A percentile compares a stretch with the other conserved stretches of the same genome.
phyloP scores from a whole-genome alignment of 768 basidiomycete genomes.

The Porpolomopsis calyptriformis region DNA sequence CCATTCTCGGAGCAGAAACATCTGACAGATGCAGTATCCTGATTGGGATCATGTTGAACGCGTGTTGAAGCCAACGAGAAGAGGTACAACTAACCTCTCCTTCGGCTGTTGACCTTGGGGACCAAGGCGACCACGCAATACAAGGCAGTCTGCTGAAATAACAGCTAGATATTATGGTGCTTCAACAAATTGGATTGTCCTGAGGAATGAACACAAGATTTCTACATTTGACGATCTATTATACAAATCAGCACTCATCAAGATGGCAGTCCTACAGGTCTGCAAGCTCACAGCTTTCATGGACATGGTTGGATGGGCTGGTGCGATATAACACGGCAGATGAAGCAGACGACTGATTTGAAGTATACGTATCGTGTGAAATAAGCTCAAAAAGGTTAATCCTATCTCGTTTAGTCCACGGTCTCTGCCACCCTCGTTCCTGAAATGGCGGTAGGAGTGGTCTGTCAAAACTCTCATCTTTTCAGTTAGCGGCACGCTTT shows the following conservation, averaged over 20 bases:
- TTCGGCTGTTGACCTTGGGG: slow-evolving; percentile 83
- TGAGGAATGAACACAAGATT: too few species aligned
- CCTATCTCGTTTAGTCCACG: too few species aligned
- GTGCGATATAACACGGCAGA: too few species aligned
- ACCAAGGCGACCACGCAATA: slow-evolving; percentile 66
- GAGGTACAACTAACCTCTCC: slow-evolving; percentile 53
- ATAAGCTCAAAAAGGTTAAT: too few species aligned
- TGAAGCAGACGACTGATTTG: too few species aligned
- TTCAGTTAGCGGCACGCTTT: too few species aligned
- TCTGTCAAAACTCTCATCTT: too few species aligned
- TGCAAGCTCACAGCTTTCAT: slow-evolving; percentile 64
- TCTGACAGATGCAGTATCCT: slow-evolving; percentile 89
- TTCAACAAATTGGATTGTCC: too few species aligned
- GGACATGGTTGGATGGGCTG: slow-evolving; percentile 38
- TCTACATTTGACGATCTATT: slow-evolving; percentile 52
- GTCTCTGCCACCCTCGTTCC: too few species aligned
- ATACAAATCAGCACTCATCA: slow-evolving; percentile 1
- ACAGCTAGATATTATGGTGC: slow-evolving; percentile 61
- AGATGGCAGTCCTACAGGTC: neutral
- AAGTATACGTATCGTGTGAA: neutral
- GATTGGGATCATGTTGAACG: slow-evolving; percentile 10
- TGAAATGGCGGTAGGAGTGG: too few species aligned
- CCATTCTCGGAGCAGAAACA: slow-evolving; percentile 73
- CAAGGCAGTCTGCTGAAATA: slow-evolving; percentile 82
- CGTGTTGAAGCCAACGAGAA: slow-evolving; percentile 1